These are phyloP conservation scores for Gossypium australe DNA, from an alignment of 345 rosid genomes.

Conservation along the genomic window DNA sequence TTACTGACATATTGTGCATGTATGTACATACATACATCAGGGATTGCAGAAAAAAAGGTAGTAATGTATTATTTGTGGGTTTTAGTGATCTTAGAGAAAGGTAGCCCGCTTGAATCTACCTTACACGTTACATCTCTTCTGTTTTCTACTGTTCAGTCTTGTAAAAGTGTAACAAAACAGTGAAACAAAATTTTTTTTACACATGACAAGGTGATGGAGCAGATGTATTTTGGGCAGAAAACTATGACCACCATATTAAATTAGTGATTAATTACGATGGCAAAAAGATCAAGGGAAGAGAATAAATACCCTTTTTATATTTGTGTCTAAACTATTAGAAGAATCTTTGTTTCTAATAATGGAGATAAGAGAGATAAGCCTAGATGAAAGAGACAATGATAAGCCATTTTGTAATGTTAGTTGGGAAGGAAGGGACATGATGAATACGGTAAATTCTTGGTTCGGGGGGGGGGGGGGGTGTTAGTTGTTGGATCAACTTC, in stretches of 20 bases:
- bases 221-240: background rate
- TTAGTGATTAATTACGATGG: background rate
- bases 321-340: background rate
- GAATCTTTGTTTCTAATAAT: background rate
- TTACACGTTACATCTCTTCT: background rate
- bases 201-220: background rate
- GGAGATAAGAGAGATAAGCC: background rate
- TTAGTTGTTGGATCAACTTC: conserved; percentile 46
- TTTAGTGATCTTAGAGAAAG: background rate
- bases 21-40: background rate
- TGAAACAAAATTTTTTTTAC: background rate
- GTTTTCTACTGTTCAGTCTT: background rate
- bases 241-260: background rate
- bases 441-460: background rate
- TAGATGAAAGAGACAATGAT: conserved; percentile 5
- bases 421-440: conserved; percentile 21
- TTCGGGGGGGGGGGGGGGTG: background rate
- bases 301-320: background rate
- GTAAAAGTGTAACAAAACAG: background rate
- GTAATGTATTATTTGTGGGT: background rate
- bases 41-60: too few species aligned
- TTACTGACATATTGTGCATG: background rate
- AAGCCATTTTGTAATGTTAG: conserved; percentile 9
- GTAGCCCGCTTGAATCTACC: background rate
- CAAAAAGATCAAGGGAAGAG: background rate